These are phyloP conservation scores for Termitomyces sp. DNA, from an alignment of 768 basidiomycete species.

Conservation along the genomic window DNA sequence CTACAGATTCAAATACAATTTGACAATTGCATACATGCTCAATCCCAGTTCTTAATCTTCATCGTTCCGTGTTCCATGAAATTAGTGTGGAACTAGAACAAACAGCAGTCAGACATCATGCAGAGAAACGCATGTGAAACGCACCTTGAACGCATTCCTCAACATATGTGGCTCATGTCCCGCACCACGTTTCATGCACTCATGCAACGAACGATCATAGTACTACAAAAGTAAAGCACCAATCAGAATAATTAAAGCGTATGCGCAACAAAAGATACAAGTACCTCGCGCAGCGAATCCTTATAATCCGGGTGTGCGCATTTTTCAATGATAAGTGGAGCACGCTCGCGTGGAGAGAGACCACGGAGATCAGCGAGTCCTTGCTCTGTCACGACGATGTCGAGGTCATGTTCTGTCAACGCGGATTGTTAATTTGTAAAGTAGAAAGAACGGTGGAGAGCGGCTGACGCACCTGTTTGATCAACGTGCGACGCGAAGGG, in stretches of 20 bases:
- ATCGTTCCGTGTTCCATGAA: constrained; percentile 28
- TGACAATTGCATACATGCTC: neutral
- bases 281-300: constrained; percentile 33
- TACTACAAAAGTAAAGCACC: constrained; percentile 21
- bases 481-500: constrained; percentile 44
- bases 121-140: neutral
- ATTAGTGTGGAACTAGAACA: constrained; percentile 17
- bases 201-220: constrained; percentile 36
- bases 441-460: neutral
- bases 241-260: neutral
- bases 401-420: constrained; percentile 38
- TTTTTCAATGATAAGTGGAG: constrained; percentile 40
- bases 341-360: constrained; percentile 40
- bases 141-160: constrained; percentile 17
- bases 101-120: neutral
- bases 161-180: constrained; percentile 48
- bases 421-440: neutral
- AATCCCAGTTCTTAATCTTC: constrained; percentile 28
- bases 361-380: constrained; percentile 44
- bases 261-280: neutral
- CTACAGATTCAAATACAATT: neutral
- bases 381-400: constrained; percentile 44
- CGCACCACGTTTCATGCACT: constrained; percentile 37
- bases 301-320: constrained; percentile 45
- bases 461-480: constrained; percentile 34